Base-by-base conservation (phyloP, 345 rosid species). In the Euphorbia tirucalli region DNA sequence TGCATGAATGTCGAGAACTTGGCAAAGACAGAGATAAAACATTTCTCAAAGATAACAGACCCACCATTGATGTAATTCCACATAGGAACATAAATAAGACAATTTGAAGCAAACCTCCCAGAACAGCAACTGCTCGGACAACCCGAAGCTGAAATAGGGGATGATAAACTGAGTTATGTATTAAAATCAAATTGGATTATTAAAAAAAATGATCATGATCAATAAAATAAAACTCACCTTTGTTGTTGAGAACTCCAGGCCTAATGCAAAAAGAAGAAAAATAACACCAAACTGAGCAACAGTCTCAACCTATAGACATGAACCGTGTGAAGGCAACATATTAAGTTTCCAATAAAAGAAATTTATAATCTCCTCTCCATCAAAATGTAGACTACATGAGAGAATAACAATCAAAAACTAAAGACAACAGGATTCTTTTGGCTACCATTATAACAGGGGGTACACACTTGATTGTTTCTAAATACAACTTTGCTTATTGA, bases 251-350 rank as follows among this genome's bases (percentile, higher is more conserved):
- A 93, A 93, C 81, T 93, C 97, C 76, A 93, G 80, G 67, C 98
- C 97, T 74, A 91, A 78, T 24, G 97, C 98, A 82, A 93, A 93
- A 80, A 93, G 94, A 65, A 93, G 96, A 84, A 93, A 91, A 77
- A 93, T 87, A 65, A 93, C 98, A 79, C 98, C 98, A 82, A 94
- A 94, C 74, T 94, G 98, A 76, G 98, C 98, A 77, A 90, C 97
- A 13, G 98, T 94, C 87, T 91, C 98, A 61, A 94, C 96, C 97
- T 93, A 77, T 67, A 73, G 25, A 31, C 60, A 74, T 32, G 68
- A 25, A 73, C 22, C 65, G 61, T 54, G 67, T 15, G 10, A 60
- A 16, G 32, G 0, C 10, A 25, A 10, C 43, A 60, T 15, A 7
- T 4, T 11, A 28, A 28, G n/a, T 27, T 27, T 59, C 35, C 22